Conservation (phyloP, 2,329 filamentous ascomycete species). For the Colletotrichum acutatum region DNA sequence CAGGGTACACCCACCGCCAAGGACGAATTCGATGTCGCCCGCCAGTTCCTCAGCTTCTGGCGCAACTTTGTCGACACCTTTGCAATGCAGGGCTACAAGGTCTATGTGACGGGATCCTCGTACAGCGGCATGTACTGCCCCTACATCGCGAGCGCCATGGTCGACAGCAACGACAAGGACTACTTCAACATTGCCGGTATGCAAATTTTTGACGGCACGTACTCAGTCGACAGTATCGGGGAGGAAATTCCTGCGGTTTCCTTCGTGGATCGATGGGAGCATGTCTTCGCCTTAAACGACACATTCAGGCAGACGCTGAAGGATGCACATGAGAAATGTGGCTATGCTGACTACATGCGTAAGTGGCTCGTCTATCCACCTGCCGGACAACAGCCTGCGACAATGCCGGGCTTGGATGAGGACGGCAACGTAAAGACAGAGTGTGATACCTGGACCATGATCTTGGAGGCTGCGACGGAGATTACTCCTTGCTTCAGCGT, state of each 20-base stretch:
- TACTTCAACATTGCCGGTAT: conserved; percentile 77
- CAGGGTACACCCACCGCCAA: conserved; percentile 72
- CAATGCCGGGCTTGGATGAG: conserved; percentile 55
- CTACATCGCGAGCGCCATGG: conserved; percentile 79
- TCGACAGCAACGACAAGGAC: conserved; percentile 71
- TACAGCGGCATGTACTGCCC: conserved; percentile 77
- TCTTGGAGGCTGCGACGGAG: conserved; percentile 62
- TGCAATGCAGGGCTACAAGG: conserved; percentile 71
- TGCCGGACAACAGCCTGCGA: conserved; percentile 65
- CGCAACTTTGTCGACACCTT: conserved; percentile 82
- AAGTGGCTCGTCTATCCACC: conserved; percentile 77
- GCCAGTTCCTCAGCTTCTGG: conserved; percentile 82
- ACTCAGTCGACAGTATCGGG: conserved; percentile 61
- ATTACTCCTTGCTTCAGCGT: conserved; percentile 84
- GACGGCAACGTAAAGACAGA: conserved; percentile 48
- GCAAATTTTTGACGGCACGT: conserved; percentile 78
- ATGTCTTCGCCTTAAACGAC: conserved; percentile 73
- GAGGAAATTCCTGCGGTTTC: conserved; percentile 61
- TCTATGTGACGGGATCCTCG: conserved; percentile 80
- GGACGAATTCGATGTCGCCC: conserved; percentile 74
- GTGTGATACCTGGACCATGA: conserved; percentile 67
- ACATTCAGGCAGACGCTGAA: conserved; percentile 64
- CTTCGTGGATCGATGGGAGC: conserved; percentile 70
- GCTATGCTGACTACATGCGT: conserved; percentile 69
- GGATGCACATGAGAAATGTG: conserved; percentile 65